Evolutionary conservation across 2,329 filamentous ascomycete species (phyloP), one percentile per base, ranked within the genome.

Genomic region (Colletotrichum brevisporum): DNA sequence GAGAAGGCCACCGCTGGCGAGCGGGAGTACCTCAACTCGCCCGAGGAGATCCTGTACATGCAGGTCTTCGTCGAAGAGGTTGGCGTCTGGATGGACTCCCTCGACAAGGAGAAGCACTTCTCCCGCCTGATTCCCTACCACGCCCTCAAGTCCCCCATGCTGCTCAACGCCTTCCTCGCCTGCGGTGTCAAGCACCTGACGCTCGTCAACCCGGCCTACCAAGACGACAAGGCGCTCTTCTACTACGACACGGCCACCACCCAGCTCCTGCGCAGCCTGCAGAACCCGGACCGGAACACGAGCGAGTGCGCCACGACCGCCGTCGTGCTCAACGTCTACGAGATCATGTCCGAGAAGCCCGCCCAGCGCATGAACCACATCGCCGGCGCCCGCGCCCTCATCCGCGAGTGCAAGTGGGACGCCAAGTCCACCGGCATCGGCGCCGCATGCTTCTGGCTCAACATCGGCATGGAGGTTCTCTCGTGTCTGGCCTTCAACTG

Each of bases 31-130:
- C 85, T 97, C 53, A 90, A 89, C 72, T 89, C 89, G 4, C 88
- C 90, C 10, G 93, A 97, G 67, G 94, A 97, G 77, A 88, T 96
- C 0, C 83, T 91, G n/a, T 94, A 94, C 76, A 94, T 98, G 91
- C 94, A 97, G 78, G 91, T 94, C 0, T 98, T 97, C 77, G 91
- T 97, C 6, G 92, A 97, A 75, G 92, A 97, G 73, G 93, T 98
- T 2, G 94, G 92, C 1, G 81, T 94, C 3, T 98, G 95, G 94
- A 97, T 98, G 93, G 95, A 98, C 80, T 93, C 91, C 50, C 90
- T 98, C 84, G 94, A 97, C 81, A 87, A 90, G 41, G 87, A 91
- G 72, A 95, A 95, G 81, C 93, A 97, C 83, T 98, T 98, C 78
- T 94, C 93, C 26, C 88, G 92, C 55, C 83, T 94, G 18, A 84